These are phyloP conservation scores for Gaertneriomyces semiglobifer DNA, from an alignment of 192 early-diverging fungal species.

Conservation along the genomic window DNA sequence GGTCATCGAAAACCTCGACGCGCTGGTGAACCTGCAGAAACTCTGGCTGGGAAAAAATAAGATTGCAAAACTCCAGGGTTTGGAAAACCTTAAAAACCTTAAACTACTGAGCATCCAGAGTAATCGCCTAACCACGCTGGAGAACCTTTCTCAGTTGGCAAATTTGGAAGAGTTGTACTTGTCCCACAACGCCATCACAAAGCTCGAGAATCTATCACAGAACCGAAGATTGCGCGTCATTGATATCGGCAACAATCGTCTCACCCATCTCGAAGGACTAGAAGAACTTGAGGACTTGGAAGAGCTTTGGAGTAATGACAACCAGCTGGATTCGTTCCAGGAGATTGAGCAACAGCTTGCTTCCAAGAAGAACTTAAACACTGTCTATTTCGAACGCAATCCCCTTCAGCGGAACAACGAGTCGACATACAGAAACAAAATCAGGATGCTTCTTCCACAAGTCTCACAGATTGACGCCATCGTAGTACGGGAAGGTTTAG, in stretches of 20 bases:
- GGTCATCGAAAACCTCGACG: conserved; percentile 78
- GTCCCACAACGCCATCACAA: conserved; percentile 82
- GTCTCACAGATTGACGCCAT: conserved; percentile 91
- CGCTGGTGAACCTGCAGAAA: conserved; percentile 75
- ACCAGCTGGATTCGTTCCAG: conserved; percentile 72
- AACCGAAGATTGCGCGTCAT: conserved; percentile 71
- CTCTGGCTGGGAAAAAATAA: conserved; percentile 99
- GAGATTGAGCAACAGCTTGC: conserved; percentile 69
- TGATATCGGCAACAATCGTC: conserved; percentile 82
- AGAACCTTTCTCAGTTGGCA: conserved; percentile 66
- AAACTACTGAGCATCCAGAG: conserved; percentile 57
- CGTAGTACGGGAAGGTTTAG: conserved; percentile 32
- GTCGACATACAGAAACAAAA: conserved; percentile 80
- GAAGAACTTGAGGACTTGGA: conserved; percentile 65
- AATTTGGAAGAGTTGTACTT: conserved; percentile 87
- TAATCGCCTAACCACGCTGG: conserved; percentile 77
- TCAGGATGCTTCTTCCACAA: conserved; percentile 80
- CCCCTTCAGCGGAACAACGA: conserved; percentile 76
- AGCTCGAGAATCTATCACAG: conserved; percentile 73
- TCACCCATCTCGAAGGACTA: conserved; percentile 71
- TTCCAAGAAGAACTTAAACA: conserved; percentile 54
- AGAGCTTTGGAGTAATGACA: conserved; percentile 86
- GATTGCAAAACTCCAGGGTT: conserved; percentile 70
- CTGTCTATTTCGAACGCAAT: conserved; percentile 95
- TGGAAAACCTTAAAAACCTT: conserved; percentile 56